These are phyloP conservation scores for Cutaneotrichosporon dermatis DNA, from an alignment of 1,284 basidiomycete genomes.

Conservation along the genomic window DNA sequence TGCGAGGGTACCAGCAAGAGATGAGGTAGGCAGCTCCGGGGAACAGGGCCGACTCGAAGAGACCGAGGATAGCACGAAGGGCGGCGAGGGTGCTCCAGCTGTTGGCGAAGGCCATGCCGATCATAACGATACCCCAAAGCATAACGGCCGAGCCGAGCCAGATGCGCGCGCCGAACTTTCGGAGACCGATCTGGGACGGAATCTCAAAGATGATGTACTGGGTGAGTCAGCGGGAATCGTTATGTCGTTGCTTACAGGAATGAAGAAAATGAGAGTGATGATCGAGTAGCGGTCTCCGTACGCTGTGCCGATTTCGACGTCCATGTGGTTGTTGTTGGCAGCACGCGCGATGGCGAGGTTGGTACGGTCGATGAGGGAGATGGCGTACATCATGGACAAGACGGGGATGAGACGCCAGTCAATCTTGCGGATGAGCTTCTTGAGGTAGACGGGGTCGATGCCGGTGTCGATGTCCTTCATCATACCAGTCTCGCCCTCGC, in stretches of 20 bases:
- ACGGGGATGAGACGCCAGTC: constrained; percentile 21
- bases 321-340: constrained; percentile 24
- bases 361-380: constrained; percentile 23
- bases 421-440: constrained; percentile 11
- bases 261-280: constrained; percentile 43
- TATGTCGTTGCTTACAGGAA: constrained; percentile 21
- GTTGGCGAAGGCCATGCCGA: constrained; percentile 36
- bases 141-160: constrained; percentile 17
- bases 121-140: constrained; percentile 42
- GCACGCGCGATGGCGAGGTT: constrained; percentile 23
- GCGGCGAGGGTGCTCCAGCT: constrained; percentile 27
- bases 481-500: not conserved
- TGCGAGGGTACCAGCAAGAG: constrained; percentile 49
- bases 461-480: constrained; percentile 12
- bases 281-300: constrained; percentile 40
- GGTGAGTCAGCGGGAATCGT: too few relatives aligned
- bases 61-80: constrained; percentile 42
- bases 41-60: constrained; percentile 44
- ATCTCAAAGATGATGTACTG: constrained; percentile 1
- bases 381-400: constrained; percentile 13
- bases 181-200: constrained; percentile 21
- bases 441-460: constrained; percentile 7
- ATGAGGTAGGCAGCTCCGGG: constrained; percentile 49
- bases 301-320: constrained; percentile 20
- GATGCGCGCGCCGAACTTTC: constrained; percentile 18